Base-by-base conservation (phyloP, 2,329 filamentous ascomycete species). In the Elsinoe batatas region DNA sequence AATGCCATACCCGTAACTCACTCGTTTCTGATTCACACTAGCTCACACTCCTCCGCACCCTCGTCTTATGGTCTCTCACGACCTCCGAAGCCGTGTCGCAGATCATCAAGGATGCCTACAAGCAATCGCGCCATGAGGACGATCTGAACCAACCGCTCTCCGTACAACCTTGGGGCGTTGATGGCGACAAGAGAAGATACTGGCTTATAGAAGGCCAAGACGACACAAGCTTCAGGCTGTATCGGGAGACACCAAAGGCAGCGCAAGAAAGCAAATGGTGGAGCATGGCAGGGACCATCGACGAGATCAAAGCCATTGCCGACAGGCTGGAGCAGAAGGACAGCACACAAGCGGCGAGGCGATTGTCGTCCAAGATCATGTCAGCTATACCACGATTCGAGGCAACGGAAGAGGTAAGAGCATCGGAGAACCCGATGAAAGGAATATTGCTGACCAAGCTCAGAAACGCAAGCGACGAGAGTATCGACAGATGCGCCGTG, bases 121-220 rank as follows among this genome's bases (percentile, higher is more conserved):
- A 96, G 71, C 84, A 91, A 73, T 81, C 82, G 59, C 86, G 91
- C 58, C 87, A 91, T 65, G 88, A 82, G 58, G 82, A 82, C 61
- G 83, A 86, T 63, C 73, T 81, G 46, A 96, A 96, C 67, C 89
- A 96, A 62, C 87, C 91, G 7, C 77, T 94, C 35, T 91, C 89
- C 1, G 87, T 95, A 44, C 90, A 95, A 67, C 83, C 89, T 3
- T 96, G 91, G 91, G 91, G 91, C 7, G 80, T 82, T 11, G 91
- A 95, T 68, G 88, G 87, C 61, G 84, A 95, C 64, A 95, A 93
- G 75, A 84, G 93, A 56, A 84, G 90, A 58, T 98, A 97, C 71
- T 98, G 87, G 75, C 76, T 98, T 47, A 81, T 98, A 59, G 93
- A 98, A 71, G 93, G 93, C 11, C 81, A 88, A 62, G 91, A 97